Percentiles rank a stretch among this genome's conserved stretches.
Evolutionary conservation across 306 rosid species (phyloP).

Genomic region (Fragaria nilgerrensis): DNA sequence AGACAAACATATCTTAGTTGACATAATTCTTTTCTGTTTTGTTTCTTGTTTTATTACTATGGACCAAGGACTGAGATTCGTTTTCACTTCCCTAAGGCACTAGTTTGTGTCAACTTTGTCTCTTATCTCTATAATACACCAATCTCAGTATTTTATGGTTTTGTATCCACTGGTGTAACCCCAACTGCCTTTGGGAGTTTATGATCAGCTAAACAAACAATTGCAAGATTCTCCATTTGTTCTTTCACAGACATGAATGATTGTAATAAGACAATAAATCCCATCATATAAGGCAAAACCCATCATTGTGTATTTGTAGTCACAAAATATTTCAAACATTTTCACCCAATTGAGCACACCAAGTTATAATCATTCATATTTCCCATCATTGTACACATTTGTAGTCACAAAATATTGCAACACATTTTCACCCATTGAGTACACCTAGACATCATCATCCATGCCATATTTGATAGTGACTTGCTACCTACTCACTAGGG

Average conservation of each 20-base stretch:
- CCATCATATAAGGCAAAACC: conserved; percentile 22
- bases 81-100: conserved; percentile 14
- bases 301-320: conserved; percentile 26
- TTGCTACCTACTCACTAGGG: neutral
- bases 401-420: conserved; percentile 15
- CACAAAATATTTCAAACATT: conserved; percentile 10
- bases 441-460: neutral
- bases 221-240: conserved; percentile 30
- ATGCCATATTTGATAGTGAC: neutral
- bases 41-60: conserved; percentile 24
- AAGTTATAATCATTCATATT: neutral
- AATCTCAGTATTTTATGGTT: conserved; percentile 40
- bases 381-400: conserved; percentile 15
- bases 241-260: conserved; percentile 29
- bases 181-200: conserved; percentile 1
- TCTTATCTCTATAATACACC: conserved; percentile 23
- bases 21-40: conserved; percentile 27
- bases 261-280: conserved; percentile 19
- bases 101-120: neutral
- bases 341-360: neutral
- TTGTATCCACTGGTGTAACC: conserved; percentile 18
- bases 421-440: neutral
- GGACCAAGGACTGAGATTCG: conserved; percentile 19
- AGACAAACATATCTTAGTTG: conserved; percentile 21
- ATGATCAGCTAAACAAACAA: conserved; percentile 7